Percentiles rank a stretch among this genome's conserved stretches.
Evolutionary conservation across 164 flowering plant species (phyloP).

Genomic region (Stephania japonica): DNA sequence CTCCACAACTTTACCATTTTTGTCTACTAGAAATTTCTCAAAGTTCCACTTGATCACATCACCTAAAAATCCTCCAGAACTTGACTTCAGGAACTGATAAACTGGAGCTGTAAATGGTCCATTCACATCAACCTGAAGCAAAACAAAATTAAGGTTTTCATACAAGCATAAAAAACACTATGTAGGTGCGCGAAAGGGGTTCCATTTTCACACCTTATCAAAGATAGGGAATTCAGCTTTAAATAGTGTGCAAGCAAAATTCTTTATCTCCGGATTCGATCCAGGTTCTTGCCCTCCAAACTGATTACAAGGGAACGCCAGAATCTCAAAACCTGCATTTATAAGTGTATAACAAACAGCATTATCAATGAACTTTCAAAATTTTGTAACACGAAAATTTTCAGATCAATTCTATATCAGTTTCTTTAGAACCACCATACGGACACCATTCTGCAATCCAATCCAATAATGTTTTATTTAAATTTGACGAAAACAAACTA

Average conservation of each 20-base stretch:
- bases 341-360: not conserved
- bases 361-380: not conserved
- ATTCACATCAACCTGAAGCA: constrained; percentile 76
- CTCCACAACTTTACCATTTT: constrained; percentile 84
- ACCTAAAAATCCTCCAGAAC: constrained; percentile 73
- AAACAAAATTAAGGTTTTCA: not conserved
- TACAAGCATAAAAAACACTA: not conserved
- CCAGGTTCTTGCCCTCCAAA: constrained; percentile 95
- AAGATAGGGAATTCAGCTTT: constrained; percentile 95
- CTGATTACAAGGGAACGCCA: constrained; percentile 96
- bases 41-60: constrained; percentile 93
- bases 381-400: not conserved
- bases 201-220: constrained; percentile 53
- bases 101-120: constrained; percentile 88
- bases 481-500: not conserved
- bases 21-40: constrained; percentile 87
- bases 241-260: constrained; percentile 81
- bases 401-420: not conserved
- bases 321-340: constrained; percentile 74
- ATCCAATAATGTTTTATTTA: not conserved
- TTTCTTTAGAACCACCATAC: not conserved
- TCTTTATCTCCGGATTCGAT: constrained; percentile 72
- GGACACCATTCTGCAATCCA: not conserved
- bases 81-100: constrained; percentile 83
- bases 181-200: too few relatives aligned